Evolutionary conservation across 805 yeast genomes (phyloP), one percentile per base, ranked within the genome.

Genomic region (Blastobotrys chiropterorum): DNA sequence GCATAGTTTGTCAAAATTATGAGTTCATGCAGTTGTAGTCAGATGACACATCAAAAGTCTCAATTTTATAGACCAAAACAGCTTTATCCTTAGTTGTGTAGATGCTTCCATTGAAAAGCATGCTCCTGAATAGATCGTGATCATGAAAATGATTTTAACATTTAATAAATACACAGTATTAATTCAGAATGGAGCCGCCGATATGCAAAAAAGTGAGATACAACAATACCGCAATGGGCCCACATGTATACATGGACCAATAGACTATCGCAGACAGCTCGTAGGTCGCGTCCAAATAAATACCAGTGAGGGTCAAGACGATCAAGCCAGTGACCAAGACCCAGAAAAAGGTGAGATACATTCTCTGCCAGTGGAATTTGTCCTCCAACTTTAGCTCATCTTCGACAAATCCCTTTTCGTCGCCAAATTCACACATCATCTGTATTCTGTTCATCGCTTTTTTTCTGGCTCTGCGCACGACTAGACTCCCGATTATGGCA

Each of bases 281-380:
- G 5, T 17, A 17, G 13, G 46, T 17, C 21, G 11, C 26, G 16
- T 43, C 46, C 8, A 43, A 6, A 14, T 17, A 17, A 5, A 43
- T 17, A 8, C 46, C 46, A 13, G 46, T 43, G 15, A 43, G 16
- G 15, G 46, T 43, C 20, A 43, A 16, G 15, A 43, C 46, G 21
- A 43, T 20, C 7, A 43, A 21, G 6, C 46, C 46, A 7, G 30
- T 5, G 30, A 17, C 17, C n/a, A 43, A 21, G 15, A 43, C 46
- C 46, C 46, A 43, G 17, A 43, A 21, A 5, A 43, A 17, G 17
- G 46, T 21, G 26, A 43, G 46, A 6, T 17, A 14, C 22, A 17
- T 43, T 43, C 46, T 4, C 21, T 43, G 46, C 30, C 17, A 43
- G 16, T 43, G 46, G 15, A 43, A n/a, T 14, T 43, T 43, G 19